These are phyloP conservation scores for Hericium rajendrae DNA, from an alignment of 768 basidiomycete species.

Conservation along the genomic window DNA sequence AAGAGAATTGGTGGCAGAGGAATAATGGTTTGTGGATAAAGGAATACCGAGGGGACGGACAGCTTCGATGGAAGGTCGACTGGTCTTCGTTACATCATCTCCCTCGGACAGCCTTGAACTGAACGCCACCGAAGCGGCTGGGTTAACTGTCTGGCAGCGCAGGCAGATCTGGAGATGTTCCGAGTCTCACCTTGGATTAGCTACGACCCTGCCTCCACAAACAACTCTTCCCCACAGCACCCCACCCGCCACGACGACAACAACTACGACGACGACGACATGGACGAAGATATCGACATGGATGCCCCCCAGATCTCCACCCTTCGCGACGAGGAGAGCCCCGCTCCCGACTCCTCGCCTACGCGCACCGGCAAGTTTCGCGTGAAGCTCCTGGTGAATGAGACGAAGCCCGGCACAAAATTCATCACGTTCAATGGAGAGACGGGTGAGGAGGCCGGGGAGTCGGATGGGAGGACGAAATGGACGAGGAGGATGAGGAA, in stretches of 20 bases:
- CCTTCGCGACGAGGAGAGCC: constrained; percentile 62
- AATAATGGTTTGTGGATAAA: too few species aligned
- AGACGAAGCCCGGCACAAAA: constrained; percentile 29
- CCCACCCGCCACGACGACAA: background rate
- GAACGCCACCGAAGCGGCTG: background rate
- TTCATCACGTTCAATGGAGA: constrained; percentile 23
- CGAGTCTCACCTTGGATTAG: constrained; percentile 55
- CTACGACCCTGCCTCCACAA: constrained; percentile 25
- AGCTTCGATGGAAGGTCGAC: background rate
- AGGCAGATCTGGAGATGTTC: constrained; percentile 28
- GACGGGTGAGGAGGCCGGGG: constrained; percentile 11
- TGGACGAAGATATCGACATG: constrained; percentile 45
- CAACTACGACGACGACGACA: constrained; percentile 19
- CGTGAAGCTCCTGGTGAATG: constrained; percentile 42
- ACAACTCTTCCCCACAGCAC: constrained; percentile 3
- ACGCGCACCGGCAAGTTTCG: constrained; percentile 29
- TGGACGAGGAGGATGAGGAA: constrained; percentile 52
- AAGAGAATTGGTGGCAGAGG: too few species aligned
- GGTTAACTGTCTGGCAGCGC: constrained; percentile 2
- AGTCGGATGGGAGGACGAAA: constrained; percentile 17
- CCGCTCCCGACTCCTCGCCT: constrained; percentile 33
- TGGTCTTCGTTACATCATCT: background rate
- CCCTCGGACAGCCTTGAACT: background rate
- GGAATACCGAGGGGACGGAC: background rate
- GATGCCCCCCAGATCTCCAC: constrained; percentile 80